Base-by-base conservation (phyloP, 192 early-diverging fungal species). In the Radiomyces spectabilis region DNA sequence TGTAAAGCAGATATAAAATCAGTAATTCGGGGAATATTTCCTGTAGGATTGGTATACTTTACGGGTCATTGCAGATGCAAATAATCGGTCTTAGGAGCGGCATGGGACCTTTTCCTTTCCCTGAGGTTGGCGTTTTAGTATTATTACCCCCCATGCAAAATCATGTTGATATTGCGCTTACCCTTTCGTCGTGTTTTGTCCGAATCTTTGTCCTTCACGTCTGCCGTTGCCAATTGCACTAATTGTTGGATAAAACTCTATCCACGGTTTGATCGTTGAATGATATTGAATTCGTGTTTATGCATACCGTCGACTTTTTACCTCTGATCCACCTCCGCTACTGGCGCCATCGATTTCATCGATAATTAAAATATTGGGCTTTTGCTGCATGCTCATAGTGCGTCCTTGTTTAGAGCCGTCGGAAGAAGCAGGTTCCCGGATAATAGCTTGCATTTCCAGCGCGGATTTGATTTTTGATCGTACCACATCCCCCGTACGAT, bases 21-120 rank as follows among this genome's bases (percentile, higher is more conserved):
- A n/a, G n/a, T n/a, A n/a, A n/a, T n/a, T n/a, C n/a, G n/a, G n/a
- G 7, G 34, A 0, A 26, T 27, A 34, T 15, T 39, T 19, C 2
- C 31, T 6, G 18, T 6, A 31, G 34, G 24, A 35, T 41, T 13
- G n/a, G 43, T 16, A 7, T 19, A 75, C 67, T 38, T 57, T 79
- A 88, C 82, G 76, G 84, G 68, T 97, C 93, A 67, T 99, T 99
- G 79, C 96, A 99, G 52, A 99, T 95, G 65, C 94, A 99, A 32
- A 99, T 97, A 44, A 99, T 94, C 40, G 96, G 96, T 4, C 94
- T 76, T 44, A 88, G 68, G 18, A 95, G 72, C 5, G 81, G 81
- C 4, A 64, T 70, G 8, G 65, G 61, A 4, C 66, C 63, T 53
- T 52, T 66, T 45, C 27, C 51, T 51, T 5, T 51, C 33, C 35